Conservation (phyloP, 2,329 filamentous ascomycete species). For the Verticillium nonalfalfae region DNA sequence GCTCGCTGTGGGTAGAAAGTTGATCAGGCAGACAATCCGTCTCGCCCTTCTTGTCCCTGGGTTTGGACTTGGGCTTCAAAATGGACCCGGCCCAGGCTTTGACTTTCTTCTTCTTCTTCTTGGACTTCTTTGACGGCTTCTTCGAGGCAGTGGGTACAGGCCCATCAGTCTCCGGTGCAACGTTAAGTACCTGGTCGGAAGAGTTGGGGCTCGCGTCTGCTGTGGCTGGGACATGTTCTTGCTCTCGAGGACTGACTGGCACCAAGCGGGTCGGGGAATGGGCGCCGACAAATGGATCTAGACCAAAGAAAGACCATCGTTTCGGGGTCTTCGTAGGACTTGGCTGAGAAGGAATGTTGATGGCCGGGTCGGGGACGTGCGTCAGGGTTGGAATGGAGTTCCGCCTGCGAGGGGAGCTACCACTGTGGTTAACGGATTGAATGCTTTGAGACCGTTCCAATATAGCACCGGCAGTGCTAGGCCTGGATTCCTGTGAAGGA, state of each 20-base stretch:
- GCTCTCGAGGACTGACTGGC: not conserved
- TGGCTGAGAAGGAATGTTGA: conserved; percentile 28
- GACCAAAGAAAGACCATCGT: conserved; percentile 56
- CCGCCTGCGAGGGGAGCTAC: conserved; percentile 39
- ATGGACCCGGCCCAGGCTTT: conserved; percentile 67
- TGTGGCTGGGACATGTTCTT: not conserved
- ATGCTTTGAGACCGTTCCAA: conserved; percentile 44
- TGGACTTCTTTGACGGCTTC: conserved; percentile 24
- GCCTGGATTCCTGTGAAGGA: conserved; percentile 44
- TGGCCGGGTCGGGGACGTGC: conserved; percentile 28
- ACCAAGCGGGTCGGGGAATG: conserved; percentile 4
- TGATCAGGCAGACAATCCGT: not conserved
- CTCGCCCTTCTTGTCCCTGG: conserved; percentile 27
- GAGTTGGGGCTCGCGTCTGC: conserved; percentile 21
- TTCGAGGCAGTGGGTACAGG: conserved; percentile 20
- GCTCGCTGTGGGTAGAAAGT: not conserved
- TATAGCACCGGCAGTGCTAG: conserved; percentile 67
- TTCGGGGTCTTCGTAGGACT: conserved; percentile 47
- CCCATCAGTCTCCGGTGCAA: conserved; percentile 12
- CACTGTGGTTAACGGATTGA: conserved; percentile 21
- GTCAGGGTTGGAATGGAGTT: conserved; percentile 54
- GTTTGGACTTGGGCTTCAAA: conserved; percentile 54
- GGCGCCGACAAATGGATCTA: conserved; percentile 43
- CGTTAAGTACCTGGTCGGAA: conserved; percentile 28
- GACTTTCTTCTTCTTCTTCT: conserved; percentile 65